A percentile compares a stretch with the other conserved stretches of the same genome.
Evolutionary conservation across 2,329 filamentous ascomycete species (phyloP).

Genomic region (Aspergillus sojae): DNA sequence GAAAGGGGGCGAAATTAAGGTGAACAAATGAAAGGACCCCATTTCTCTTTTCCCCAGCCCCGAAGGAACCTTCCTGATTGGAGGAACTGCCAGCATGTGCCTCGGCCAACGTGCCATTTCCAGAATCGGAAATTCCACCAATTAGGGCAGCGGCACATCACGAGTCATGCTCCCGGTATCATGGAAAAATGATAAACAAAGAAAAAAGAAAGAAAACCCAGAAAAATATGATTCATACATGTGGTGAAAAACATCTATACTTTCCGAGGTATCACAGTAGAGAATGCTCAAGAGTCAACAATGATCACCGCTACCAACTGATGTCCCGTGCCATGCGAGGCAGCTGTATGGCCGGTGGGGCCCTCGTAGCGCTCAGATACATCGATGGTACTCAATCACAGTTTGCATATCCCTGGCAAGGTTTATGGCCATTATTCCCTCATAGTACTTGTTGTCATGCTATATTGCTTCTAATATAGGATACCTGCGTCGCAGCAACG

Average conservation of each 20-base stretch:
- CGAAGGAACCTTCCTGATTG: background rate
- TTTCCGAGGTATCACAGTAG: background rate
- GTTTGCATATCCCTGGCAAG: background rate
- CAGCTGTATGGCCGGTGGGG: background rate
- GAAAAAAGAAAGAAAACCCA: background rate
- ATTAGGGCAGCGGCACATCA: background rate
- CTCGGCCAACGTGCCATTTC: slow-evolving; percentile 4
- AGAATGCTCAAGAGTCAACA: background rate
- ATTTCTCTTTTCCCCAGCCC: background rate
- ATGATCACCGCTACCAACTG: background rate
- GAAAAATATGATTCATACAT: background rate
- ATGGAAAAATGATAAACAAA: background rate
- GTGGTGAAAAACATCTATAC: background rate
- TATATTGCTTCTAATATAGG: slow-evolving; percentile 3
- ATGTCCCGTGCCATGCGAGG: background rate
- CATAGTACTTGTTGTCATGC: background rate
- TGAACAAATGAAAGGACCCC: background rate
- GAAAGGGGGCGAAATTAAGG: background rate
- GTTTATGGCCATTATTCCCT: background rate
- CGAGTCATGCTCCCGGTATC: background rate
- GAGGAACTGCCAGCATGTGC: background rate
- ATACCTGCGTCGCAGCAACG: background rate
- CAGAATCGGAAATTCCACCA: background rate
- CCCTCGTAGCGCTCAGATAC: background rate
- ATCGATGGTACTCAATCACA: background rate